phyloP scores from a whole-genome alignment of 2,329 filamentous ascomycete species.

The Aspergillus brasiliensis region DNA sequence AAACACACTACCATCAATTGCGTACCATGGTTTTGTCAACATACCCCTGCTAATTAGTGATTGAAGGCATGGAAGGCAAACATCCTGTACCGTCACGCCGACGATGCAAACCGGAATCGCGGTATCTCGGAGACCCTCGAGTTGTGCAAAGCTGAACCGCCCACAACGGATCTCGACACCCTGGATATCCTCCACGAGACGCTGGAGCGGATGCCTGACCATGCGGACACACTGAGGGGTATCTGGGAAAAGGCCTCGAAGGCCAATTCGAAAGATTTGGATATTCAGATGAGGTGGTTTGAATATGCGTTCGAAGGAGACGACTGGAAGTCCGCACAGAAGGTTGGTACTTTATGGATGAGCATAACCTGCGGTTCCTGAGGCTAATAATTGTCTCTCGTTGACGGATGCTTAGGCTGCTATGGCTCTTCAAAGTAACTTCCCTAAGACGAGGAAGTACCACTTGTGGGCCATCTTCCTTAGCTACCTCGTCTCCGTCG shows the following conservation, averaged over 20 bases:
- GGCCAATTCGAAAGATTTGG: constrained; percentile 45
- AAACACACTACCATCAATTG: not conserved
- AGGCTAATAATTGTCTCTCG: not conserved
- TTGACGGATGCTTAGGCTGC: constrained; percentile 41
- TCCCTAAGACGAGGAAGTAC: constrained; percentile 50
- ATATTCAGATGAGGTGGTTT: constrained; percentile 51
- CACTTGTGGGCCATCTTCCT: constrained; percentile 54
- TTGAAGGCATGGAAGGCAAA: constrained; percentile 48
- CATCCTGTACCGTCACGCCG: constrained; percentile 43
- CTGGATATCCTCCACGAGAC: constrained; percentile 47
- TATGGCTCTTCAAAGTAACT: constrained; percentile 54
- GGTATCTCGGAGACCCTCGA: constrained; percentile 47
- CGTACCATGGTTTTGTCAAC: not conserved
- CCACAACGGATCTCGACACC: constrained; percentile 48
- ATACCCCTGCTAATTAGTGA: constrained; percentile 11
- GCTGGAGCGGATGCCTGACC: constrained; percentile 37
- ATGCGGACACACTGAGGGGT: constrained; percentile 36
- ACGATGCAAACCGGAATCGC: constrained; percentile 45
- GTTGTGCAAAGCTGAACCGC: constrained; percentile 45
- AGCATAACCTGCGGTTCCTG: not conserved
- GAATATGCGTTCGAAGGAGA: constrained; percentile 42
- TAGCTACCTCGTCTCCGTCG: constrained; percentile 44
- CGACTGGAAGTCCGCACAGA: constrained; percentile 53
- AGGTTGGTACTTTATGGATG: constrained; percentile 41
- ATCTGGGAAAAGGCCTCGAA: constrained; percentile 53